phyloP scores from a whole-genome alignment of 179 eudicot species.

The Pouteria campechiana region DNA sequence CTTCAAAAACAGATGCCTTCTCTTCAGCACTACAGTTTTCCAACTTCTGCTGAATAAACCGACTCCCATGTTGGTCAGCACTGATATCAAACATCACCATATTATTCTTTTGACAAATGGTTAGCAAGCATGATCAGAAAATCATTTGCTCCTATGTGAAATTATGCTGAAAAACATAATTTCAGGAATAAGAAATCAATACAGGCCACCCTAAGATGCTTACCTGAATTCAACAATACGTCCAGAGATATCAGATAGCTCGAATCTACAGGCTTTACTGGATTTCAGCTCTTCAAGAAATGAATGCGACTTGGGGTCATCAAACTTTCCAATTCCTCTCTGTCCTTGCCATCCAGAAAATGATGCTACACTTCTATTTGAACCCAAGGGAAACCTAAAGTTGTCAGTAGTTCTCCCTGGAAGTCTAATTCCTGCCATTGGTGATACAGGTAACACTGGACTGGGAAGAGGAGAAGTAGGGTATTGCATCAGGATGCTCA shows the following conservation, averaged over 20 bases:
- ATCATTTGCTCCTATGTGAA: too few relatives aligned
- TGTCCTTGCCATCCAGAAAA: constrained; percentile 55
- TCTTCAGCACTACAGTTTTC: constrained; percentile 62
- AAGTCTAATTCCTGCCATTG: constrained; percentile 35
- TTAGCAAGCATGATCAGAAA: not conserved
- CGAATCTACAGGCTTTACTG: constrained; percentile 50
- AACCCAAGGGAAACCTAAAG: constrained; percentile 33
- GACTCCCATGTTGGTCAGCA: constrained; percentile 91
- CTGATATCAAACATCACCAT: constrained; percentile 27
- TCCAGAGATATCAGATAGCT: constrained; percentile 70
- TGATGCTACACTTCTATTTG: constrained; percentile 36
- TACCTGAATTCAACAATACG: constrained; percentile 81
- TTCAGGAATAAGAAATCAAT: not conserved
- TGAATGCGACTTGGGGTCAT: constrained; percentile 38
- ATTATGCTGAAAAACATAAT: not conserved
- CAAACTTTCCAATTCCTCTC: constrained; percentile 31
- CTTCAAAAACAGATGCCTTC: constrained; percentile 70
- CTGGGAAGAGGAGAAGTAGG: constrained; percentile 44
- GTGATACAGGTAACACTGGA: constrained; percentile 62
- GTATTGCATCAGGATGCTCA: constrained; percentile 40
- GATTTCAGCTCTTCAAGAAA: constrained; percentile 73
- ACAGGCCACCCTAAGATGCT: constrained; percentile 4
- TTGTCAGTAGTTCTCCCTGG: constrained; percentile 47
- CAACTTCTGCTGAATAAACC: constrained; percentile 88
- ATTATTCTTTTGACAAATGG: not conserved